phyloP scores from a whole-genome alignment of 768 basidiomycete genomes.

The Lactarius sanguifluus region DNA sequence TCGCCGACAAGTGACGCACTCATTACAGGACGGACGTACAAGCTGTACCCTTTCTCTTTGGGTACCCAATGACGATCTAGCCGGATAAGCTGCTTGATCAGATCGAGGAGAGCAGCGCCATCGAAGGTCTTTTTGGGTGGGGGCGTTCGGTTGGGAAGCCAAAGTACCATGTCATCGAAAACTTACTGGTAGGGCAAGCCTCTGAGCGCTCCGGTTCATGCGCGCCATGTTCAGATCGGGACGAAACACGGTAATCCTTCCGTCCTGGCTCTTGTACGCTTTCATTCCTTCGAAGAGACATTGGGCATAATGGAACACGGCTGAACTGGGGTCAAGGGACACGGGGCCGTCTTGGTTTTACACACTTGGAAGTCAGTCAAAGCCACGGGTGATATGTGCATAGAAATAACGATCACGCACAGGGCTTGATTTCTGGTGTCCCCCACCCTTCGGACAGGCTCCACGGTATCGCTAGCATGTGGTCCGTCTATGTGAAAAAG shows the following conservation, averaged over 20 bases:
- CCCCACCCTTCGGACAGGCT: conserved; percentile 44
- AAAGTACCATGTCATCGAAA: background rate
- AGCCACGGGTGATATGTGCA: background rate
- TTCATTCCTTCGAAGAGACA: conserved; percentile 53
- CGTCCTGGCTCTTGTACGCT: conserved; percentile 47
- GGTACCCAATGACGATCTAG: conserved; percentile 55
- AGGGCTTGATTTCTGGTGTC: conserved; percentile 45
- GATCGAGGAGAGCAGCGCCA: conserved; percentile 41
- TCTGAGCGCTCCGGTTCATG: conserved; percentile 47
- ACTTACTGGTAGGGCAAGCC: conserved; percentile 40
- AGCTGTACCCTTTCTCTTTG: conserved; percentile 45
- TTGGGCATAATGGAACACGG: conserved; percentile 55
- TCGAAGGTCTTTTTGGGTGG: conserved; percentile 39
- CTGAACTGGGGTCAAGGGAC: conserved; percentile 49
- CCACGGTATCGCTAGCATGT: conserved; percentile 47
- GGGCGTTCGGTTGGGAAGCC: background rate
- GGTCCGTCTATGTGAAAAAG: conserved; percentile 33
- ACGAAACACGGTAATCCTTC: conserved; percentile 47
- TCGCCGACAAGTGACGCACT: conserved; percentile 27
- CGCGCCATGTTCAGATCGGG: conserved; percentile 56
- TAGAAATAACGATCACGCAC: conserved; percentile 32
- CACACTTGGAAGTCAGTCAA: conserved; percentile 6
- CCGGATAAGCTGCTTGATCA: conserved; percentile 48
- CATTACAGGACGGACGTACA: conserved; percentile 51
- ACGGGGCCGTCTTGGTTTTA: conserved; percentile 43